These are phyloP conservation scores for Sporisorium sorghi DNA, from an alignment of 1,284 basidiomycete species.

Conservation along the genomic window DNA sequence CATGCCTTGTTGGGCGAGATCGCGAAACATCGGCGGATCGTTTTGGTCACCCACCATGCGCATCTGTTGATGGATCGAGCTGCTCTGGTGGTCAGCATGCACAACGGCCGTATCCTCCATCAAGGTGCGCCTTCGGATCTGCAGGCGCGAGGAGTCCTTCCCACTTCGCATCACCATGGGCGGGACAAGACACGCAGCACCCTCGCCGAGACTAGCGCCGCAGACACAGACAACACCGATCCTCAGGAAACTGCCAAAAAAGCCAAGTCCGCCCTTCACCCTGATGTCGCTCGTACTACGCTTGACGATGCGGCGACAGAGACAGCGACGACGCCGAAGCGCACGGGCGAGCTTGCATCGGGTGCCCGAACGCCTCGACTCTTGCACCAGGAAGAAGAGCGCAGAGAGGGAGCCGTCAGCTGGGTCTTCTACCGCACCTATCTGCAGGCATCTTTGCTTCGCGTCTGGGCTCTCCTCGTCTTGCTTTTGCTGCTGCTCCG, in stretches of 20 bases:
- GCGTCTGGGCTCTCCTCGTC: slow-evolving; percentile 38
- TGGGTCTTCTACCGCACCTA: slow-evolving; percentile 55
- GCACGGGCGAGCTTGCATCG: slow-evolving; percentile 14
- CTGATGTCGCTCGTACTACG: background rate
- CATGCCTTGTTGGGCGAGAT: slow-evolving; percentile 53
- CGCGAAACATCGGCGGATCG: slow-evolving; percentile 74
- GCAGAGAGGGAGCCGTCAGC: slow-evolving; percentile 47
- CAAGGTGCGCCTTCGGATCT: slow-evolving; percentile 32
- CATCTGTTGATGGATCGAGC: slow-evolving; percentile 43
- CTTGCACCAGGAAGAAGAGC: slow-evolving; percentile 55
- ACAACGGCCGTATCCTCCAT: slow-evolving; percentile 29
- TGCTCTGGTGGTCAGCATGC: slow-evolving; percentile 57
- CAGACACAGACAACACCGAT: background rate
- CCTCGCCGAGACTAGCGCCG: background rate
- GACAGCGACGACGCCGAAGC: slow-evolving; percentile 1
- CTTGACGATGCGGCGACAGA: background rate
- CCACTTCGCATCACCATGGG: background rate
- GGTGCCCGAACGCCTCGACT: slow-evolving; percentile 45
- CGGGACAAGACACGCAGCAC: background rate
- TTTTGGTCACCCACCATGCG: slow-evolving; percentile 79
- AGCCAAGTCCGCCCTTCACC: background rate
- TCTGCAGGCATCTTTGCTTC: slow-evolving; percentile 36
- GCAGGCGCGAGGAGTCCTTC: slow-evolving; percentile 13
- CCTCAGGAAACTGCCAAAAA: background rate
- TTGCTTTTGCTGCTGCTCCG: slow-evolving; percentile 35